Conservation (phyloP, 257 asterid species). For the Linderniella brevidens region DNA sequence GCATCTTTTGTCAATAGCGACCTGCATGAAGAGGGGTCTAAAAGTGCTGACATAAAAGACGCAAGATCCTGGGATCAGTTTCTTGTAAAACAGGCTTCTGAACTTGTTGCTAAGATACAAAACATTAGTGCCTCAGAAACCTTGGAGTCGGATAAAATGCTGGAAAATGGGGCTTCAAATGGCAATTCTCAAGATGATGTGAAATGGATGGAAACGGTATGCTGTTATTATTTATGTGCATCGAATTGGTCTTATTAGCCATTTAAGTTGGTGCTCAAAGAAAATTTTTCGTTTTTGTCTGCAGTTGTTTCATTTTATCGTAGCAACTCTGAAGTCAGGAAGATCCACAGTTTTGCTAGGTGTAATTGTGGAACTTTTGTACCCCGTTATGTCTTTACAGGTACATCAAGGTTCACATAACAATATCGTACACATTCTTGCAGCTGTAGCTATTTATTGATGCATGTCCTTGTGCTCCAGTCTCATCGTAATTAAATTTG, state of each 20-base stretch:
- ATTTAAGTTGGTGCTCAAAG: slow-evolving; percentile 9
- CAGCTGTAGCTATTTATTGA: too few species aligned
- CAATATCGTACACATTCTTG: too few species aligned
- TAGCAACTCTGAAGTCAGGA: slow-evolving; percentile 91
- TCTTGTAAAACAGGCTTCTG: slow-evolving; percentile 56
- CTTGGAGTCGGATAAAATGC: slow-evolving; percentile 22
- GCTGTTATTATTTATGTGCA: slow-evolving; percentile 8
- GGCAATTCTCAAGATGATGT: slow-evolving; percentile 59
- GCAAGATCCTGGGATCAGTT: slow-evolving; percentile 46
- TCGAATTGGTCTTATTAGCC: slow-evolving; percentile 2
- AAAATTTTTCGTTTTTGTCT: slow-evolving; percentile 14
- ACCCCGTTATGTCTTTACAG: slow-evolving; percentile 86
- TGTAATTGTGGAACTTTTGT: slow-evolving; percentile 79
- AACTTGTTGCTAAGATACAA: slow-evolving; percentile 57
- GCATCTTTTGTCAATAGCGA: slow-evolving; percentile 25
- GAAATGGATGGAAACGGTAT: slow-evolving; percentile 99
- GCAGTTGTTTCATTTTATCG: slow-evolving; percentile 86
- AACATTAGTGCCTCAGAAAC: slow-evolving; percentile 41
- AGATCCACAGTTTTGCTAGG: slow-evolving; percentile 80
- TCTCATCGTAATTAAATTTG: too few species aligned
- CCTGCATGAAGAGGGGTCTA: slow-evolving; percentile 21
- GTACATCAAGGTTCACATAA: slow-evolving; percentile 17
- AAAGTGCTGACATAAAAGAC: slow-evolving; percentile 13
- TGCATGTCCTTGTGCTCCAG: too few species aligned
- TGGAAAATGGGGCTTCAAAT: slow-evolving; percentile 34